Conservation (phyloP, 2,329 filamentous ascomycete species). For the Scedosporium minutisporum region DNA sequence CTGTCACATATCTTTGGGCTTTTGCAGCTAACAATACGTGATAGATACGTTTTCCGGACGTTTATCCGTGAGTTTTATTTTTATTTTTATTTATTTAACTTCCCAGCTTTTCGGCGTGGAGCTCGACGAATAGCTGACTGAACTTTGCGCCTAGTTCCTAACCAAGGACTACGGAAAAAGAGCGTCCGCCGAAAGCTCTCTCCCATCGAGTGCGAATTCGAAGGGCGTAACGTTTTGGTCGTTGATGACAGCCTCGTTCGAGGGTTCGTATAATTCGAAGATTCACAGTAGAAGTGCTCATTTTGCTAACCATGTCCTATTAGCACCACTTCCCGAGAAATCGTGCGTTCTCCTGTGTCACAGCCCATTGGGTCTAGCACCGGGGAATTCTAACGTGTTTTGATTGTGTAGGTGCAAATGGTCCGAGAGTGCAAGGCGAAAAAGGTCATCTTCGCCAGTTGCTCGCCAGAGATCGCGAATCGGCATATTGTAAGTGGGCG, state of each 20-base stretch:
- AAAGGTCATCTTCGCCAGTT: conserved; percentile 75
- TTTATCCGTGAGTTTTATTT: conserved; percentile 50
- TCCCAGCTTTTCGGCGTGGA: too few species aligned
- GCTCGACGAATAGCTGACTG: too few species aligned
- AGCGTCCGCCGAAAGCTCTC: conserved; percentile 85
- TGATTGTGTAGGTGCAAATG: conserved; percentile 42
- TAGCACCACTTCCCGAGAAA: conserved; percentile 54
- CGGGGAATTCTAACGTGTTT: neutral
- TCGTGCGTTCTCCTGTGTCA: conserved; percentile 10
- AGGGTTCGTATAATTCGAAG: conserved; percentile 28
- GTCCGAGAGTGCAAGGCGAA: conserved; percentile 73
- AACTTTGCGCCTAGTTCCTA: conserved; percentile 29
- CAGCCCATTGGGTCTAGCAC: neutral
- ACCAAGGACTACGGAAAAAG: conserved; percentile 71
- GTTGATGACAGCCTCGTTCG: conserved; percentile 88
- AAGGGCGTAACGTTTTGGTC: conserved; percentile 67
- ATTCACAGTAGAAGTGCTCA: too few species aligned
- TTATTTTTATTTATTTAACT: too few species aligned
- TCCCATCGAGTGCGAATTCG: conserved; percentile 77
- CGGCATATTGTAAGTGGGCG: conserved; percentile 66
- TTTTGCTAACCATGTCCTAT: neutral
- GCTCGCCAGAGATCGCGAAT: conserved; percentile 72
- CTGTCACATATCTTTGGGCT: too few species aligned
- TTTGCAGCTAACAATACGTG: too few species aligned
- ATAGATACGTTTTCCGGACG: conserved; percentile 67